phyloP scores from a whole-genome alignment of 495 filamentous ascomycete genomes.

The Articulospora tetracladia region DNA sequence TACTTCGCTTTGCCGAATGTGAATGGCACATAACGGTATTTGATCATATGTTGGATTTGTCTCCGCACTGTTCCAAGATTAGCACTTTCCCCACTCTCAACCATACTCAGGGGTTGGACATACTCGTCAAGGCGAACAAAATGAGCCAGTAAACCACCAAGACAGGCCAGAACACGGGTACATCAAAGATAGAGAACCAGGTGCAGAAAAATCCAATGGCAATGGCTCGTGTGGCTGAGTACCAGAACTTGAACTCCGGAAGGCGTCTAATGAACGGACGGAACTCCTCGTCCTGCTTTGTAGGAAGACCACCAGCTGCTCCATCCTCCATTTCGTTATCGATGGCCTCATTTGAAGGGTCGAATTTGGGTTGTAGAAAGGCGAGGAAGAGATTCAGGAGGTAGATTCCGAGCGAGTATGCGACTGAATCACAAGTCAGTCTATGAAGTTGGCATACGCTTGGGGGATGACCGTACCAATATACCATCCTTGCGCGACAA shows the following conservation, averaged over 20 bases:
- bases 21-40: slow-evolving; percentile 98
- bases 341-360: slow-evolving; percentile 84
- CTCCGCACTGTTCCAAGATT: slow-evolving; percentile 67
- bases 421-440: slow-evolving; percentile 52
- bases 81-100: background rate
- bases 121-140: slow-evolving; percentile 90
- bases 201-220: slow-evolving; percentile 79
- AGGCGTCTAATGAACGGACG: slow-evolving; percentile 92
- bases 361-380: slow-evolving; percentile 97
- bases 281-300: slow-evolving; percentile 95
- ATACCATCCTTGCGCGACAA: slow-evolving; percentile 95
- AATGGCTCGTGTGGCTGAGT: slow-evolving; percentile 85
- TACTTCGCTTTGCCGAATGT: slow-evolving; percentile 88
- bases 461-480: slow-evolving; percentile 63
- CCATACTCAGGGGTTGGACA: slow-evolving; percentile 27
- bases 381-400: slow-evolving; percentile 99
- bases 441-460: background rate
- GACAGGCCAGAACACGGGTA: slow-evolving; percentile 98
- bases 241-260: slow-evolving; percentile 99
- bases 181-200: slow-evolving; percentile 91
- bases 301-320: slow-evolving; percentile 71
- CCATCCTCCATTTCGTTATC: slow-evolving; percentile 97
- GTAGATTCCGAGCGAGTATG: slow-evolving; percentile 97
- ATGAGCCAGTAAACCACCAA: slow-evolving; percentile 98
- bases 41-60: slow-evolving; percentile 99